These are phyloP conservation scores for Curvularia sp. DNA, from an alignment of 2,329 filamentous ascomycete species.

Conservation along the genomic window DNA sequence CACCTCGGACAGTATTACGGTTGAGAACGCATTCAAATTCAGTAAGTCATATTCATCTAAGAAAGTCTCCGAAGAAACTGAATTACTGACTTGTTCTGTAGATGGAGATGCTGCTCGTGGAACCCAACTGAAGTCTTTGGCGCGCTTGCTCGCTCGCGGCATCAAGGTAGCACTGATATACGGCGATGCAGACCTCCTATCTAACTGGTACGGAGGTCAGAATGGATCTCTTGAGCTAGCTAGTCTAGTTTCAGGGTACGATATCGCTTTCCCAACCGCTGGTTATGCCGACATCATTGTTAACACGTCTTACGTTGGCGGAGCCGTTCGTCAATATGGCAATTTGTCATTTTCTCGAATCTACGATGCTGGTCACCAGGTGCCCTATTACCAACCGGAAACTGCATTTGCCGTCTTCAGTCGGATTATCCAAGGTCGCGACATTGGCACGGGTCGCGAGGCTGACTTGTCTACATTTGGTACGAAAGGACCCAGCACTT, in stretches of 20 bases:
- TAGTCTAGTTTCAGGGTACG: slow-evolving; percentile 53
- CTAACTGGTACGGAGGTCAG: slow-evolving; percentile 75
- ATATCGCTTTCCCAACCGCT: slow-evolving; percentile 64
- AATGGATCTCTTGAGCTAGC: slow-evolving; percentile 68
- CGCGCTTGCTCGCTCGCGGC: slow-evolving; percentile 52
- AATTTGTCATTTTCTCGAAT: slow-evolving; percentile 65
- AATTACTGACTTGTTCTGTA: slow-evolving; percentile 20
- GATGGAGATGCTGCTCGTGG: slow-evolving; percentile 57
- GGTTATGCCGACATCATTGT: slow-evolving; percentile 77
- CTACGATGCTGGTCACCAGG: slow-evolving; percentile 61
- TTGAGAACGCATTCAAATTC: slow-evolving; percentile 51
- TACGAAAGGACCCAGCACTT: slow-evolving; percentile 65
- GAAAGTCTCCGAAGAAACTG: neutral
- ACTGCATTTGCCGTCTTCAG: slow-evolving; percentile 62
- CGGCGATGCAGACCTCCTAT: slow-evolving; percentile 65
- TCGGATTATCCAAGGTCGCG: slow-evolving; percentile 58
- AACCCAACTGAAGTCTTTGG: slow-evolving; percentile 51
- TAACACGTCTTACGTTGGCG: slow-evolving; percentile 71
- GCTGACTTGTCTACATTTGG: slow-evolving; percentile 62
- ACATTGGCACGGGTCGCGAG: slow-evolving; percentile 58
- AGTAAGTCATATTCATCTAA: slow-evolving; percentile 23
- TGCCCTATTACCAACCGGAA: slow-evolving; percentile 54
- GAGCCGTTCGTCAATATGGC: slow-evolving; percentile 75
- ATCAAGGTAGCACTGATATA: slow-evolving; percentile 73
- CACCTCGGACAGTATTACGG: slow-evolving; percentile 53